A percentile compares a stretch with the other conserved stretches of the same genome.
These are phyloP conservation scores for Phascolomyces articulosus DNA, from an alignment of 371 early-diverging fungal species.

Conservation along the genomic window DNA sequence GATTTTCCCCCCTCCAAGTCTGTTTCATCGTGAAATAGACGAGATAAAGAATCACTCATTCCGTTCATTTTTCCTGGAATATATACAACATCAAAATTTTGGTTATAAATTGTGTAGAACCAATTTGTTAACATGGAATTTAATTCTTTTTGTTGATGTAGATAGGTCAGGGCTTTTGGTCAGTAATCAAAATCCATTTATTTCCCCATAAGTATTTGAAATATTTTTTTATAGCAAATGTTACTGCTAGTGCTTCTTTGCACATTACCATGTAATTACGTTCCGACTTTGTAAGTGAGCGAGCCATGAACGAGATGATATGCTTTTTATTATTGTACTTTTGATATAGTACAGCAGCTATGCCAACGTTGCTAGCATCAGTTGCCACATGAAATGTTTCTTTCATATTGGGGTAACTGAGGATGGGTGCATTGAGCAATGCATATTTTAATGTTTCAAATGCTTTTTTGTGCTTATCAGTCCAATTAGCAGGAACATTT, in stretches of 20 bases:
- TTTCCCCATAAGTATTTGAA: slow-evolving; percentile 29
- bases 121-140: slow-evolving; percentile 15
- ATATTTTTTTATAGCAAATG: slow-evolving; percentile 22
- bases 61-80: slow-evolving; percentile 10
- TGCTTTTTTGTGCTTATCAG: background rate
- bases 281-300: slow-evolving; percentile 14
- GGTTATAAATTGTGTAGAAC: slow-evolving; percentile 13
- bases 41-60: slow-evolving; percentile 9
- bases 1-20: background rate
- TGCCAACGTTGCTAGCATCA: slow-evolving; percentile 44
- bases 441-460: slow-evolving; percentile 15
- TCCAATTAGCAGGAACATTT: slow-evolving; percentile 10
- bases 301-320: slow-evolving; percentile 24
- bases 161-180: slow-evolving; percentile 20
- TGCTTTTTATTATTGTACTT: slow-evolving; percentile 1
- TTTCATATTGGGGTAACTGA: slow-evolving; percentile 24
- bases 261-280: slow-evolving; percentile 10
- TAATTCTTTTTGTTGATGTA: slow-evolving; percentile 15
- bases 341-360: slow-evolving; percentile 40
- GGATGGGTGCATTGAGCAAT: background rate
- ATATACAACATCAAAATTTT: slow-evolving; percentile 13
- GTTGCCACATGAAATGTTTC: slow-evolving; percentile 35
- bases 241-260: slow-evolving; percentile 19
- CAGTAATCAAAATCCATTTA: slow-evolving; percentile 17
- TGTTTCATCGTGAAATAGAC: slow-evolving; percentile 1